Evolutionary conservation across 345 rosid genomes (phyloP), one percentile per base, ranked within the genome.

Genomic region (Ailanthus altissimus): DNA sequence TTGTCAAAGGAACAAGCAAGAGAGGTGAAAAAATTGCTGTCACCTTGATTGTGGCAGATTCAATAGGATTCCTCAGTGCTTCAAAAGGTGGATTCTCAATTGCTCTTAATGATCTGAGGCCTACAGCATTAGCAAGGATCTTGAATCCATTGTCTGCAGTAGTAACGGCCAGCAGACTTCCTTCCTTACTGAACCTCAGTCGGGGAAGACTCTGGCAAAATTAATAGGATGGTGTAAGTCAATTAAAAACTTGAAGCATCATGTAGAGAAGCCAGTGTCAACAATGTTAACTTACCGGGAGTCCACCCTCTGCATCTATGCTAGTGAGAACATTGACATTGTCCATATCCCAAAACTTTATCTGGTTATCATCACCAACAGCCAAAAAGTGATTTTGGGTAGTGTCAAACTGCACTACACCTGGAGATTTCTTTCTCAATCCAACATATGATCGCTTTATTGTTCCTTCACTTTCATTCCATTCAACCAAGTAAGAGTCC

Each of bases 281-380:
- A 80, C 50, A 74, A 70, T 67, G 61, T n/a, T 26, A 76, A 85
- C 97, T 90, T 64, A 94, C 98, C 80, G 86, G 89, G 25, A 93
- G 87, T 85, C 98, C 98, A 80, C 97, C 98, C 57, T 87, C 97
- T 21, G 95, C 98, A 43, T 92, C 93, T 12, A 87, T 87, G 82
- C 83, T 84, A 57, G 89, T 81, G 46, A 93, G 84, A 70, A 87
- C 81, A 86, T 70, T 86, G 78, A 38, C 18, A 81, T 77, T 83
- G 81, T 94, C 97, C 97, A 94, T 91, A 81, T 94, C 94, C 98
- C 98, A 94, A 75, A 93, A 94, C 80, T 93, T 94, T 76, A 94
- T 89, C 78, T 88, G 97, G 81, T 82, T 75, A 62, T 94, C 97
- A 82, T 94, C 97, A 70, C 97, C 98, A 32, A 89, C 98, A 75